phyloP scores from a whole-genome alignment of 495 filamentous ascomycete genomes.

The Talaromyces ruber region DNA sequence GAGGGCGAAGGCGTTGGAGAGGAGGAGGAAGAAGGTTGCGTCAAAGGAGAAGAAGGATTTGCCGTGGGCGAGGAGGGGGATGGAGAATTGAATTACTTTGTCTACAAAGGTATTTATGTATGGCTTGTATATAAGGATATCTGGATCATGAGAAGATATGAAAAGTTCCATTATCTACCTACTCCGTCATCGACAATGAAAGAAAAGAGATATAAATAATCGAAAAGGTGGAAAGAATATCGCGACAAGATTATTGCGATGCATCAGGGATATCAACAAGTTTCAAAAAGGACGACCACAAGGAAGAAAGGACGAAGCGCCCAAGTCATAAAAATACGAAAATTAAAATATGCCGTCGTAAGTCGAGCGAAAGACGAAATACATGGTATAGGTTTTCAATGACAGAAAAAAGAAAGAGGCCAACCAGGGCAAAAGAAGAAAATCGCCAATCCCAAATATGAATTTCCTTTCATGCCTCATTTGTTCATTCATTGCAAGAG shows the following conservation, averaged over 20 bases:
- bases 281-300: constrained; percentile 11
- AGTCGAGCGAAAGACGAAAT: neutral
- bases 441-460: constrained; percentile 2
- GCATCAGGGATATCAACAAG: constrained; percentile 1
- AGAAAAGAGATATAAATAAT: constrained; percentile 9
- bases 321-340: constrained; percentile 11
- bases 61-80: constrained; percentile 54
- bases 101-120: neutral
- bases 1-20: constrained; percentile 69
- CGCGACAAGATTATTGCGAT: constrained; percentile 4
- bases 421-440: neutral
- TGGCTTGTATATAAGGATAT: neutral
- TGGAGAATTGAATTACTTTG: constrained; percentile 4
- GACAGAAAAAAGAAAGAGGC: constrained; percentile 16
- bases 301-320: constrained; percentile 11
- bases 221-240: constrained; percentile 13
- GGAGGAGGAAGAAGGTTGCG: constrained; percentile 74
- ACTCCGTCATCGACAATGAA: neutral
- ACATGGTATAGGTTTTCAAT: constrained; percentile 10
- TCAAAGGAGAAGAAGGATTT: constrained; percentile 73
- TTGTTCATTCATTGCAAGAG: constrained; percentile 1
- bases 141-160: neutral
- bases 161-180: neutral
- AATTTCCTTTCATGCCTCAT: neutral
- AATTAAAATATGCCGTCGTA: constrained; percentile 2